Conservation (phyloP, 139 green algal genomes). For the Diplosphaera chodatii region DNA sequence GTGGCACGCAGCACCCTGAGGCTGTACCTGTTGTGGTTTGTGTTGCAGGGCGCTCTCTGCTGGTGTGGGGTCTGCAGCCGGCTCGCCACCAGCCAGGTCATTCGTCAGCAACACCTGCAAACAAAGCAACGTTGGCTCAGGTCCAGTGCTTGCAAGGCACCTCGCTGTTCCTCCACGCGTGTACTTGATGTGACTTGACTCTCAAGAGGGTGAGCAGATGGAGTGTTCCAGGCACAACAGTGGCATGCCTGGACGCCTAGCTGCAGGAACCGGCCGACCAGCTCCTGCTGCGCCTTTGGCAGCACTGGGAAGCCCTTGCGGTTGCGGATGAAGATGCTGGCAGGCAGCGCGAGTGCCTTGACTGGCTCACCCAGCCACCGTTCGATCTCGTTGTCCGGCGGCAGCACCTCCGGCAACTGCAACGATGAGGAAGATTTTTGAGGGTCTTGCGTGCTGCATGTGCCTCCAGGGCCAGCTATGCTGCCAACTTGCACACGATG, state of each 20-base stretch:
- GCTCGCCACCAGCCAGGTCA: not conserved
- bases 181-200: too few species aligned
- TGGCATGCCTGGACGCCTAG: slow-evolving; percentile 57
- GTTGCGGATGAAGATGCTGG: slow-evolving; percentile 75
- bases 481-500: too few species aligned
- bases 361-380: slow-evolving; percentile 88
- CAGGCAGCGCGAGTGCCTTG: slow-evolving; percentile 74
- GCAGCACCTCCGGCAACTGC: slow-evolving; percentile 41
- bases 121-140: not conserved
- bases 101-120: slow-evolving; percentile 43
- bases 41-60: not conserved
- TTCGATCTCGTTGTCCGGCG: slow-evolving; percentile 24
- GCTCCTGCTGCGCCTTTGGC: slow-evolving; percentile 67
- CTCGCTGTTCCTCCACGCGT: too few species aligned
- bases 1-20: too few species aligned
- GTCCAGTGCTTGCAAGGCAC: too few species aligned
- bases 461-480: too few species aligned
- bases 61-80: not conserved
- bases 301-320: slow-evolving; percentile 80
- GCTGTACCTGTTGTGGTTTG: too few species aligned
- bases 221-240: not conserved
- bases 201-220: too few species aligned
- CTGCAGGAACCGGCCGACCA: slow-evolving; percentile 61
- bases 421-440: too few species aligned
- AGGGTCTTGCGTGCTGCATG: too few species aligned